Evolutionary conservation across 495 filamentous ascomycete genomes (phyloP).

Genomic region (Tirmania nivea): DNA sequence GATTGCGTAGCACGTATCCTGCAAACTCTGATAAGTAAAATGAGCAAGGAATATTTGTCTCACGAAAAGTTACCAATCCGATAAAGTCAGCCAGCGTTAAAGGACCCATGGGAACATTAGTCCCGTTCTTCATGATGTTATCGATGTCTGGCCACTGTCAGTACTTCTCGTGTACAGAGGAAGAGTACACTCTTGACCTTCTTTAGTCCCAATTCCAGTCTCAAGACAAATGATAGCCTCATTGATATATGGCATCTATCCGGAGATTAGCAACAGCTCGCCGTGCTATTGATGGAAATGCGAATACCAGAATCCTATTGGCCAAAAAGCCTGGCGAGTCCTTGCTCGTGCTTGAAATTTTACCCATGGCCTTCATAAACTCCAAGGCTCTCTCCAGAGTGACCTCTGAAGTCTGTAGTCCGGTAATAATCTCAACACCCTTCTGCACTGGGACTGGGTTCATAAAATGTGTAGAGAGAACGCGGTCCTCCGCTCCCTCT

Average conservation of each 20-base stretch:
- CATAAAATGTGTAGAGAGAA: constrained; percentile 97
- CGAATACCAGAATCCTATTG: constrained; percentile 51
- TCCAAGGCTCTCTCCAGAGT: constrained; percentile 67
- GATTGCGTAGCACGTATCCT: constrained; percentile 82
- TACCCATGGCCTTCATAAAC: constrained; percentile 82
- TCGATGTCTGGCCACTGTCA: constrained; percentile 39
- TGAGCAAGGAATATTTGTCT: background rate
- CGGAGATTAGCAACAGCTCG: background rate
- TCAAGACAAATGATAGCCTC: constrained; percentile 94
- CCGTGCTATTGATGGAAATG: too few relatives aligned
- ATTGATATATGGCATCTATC: constrained; percentile 88
- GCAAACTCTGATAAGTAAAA: background rate
- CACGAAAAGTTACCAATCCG: constrained; percentile 30
- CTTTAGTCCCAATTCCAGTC: constrained; percentile 65
- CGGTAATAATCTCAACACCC: constrained; percentile 91
- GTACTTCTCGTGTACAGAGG: background rate
- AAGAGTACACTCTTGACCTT: constrained; percentile 22
- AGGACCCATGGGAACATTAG: constrained; percentile 95
- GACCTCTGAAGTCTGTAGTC: constrained; percentile 64
- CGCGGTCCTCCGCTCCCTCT: constrained; percentile 54
- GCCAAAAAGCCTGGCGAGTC: constrained; percentile 90
- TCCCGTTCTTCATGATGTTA: constrained; percentile 96
- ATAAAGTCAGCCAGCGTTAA: constrained; percentile 91
- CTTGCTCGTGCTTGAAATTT: constrained; percentile 64
- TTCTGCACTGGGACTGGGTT: constrained; percentile 95